Evolutionary conservation across 768 basidiomycete genomes (phyloP), one percentile per base, ranked within the genome.

Genomic region (Gautieria morchelliformis): DNA sequence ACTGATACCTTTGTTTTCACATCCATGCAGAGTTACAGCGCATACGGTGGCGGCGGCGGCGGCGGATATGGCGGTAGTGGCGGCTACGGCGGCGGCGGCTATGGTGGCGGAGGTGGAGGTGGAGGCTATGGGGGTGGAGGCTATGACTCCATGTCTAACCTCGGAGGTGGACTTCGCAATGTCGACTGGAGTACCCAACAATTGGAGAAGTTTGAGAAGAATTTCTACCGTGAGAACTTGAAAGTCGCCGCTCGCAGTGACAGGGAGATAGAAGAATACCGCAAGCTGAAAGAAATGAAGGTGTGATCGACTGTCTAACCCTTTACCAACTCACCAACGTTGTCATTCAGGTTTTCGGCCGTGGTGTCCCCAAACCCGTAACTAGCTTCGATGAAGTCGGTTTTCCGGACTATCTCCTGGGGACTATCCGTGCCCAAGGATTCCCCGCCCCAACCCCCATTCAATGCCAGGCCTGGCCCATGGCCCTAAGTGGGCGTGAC

Each of bases 401-500:
- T 50, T 97, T 98, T 73, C 96, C 96, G 10, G 92, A 95, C 64
- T 98, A 98, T 71, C 81, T 99, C 60, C 84, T 97, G 85, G 73
- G 82, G 53, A 90, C 95, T 52, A 94, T 99, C 70, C 86, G 81
- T 59, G 89, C 91, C 10, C 93, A 96, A 73, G 96, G 96, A 33
- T 99, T 99, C 74, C 71, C 83, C 30, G 69, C 79, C 1, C 96
- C 96, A 0, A 93, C 95, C 7, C 86, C 96, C 50, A 98, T 99
- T 66, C 96, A 99, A 68, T 96, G 95, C 67, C 96, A 99, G 70
- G 89, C 94, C 17, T 99, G 96, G 96, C 96, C 96, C 0, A 98
- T 98, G 93, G 95, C 96, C 3, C 76, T 97, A 30, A 91, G 81
- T 50, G 95, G 95, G 55, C 80, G 92, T 60, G 95, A 99, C 71